Conservation (phyloP, 2,329 filamentous ascomycete genomes). For the Arachnomyces sp. region DNA sequence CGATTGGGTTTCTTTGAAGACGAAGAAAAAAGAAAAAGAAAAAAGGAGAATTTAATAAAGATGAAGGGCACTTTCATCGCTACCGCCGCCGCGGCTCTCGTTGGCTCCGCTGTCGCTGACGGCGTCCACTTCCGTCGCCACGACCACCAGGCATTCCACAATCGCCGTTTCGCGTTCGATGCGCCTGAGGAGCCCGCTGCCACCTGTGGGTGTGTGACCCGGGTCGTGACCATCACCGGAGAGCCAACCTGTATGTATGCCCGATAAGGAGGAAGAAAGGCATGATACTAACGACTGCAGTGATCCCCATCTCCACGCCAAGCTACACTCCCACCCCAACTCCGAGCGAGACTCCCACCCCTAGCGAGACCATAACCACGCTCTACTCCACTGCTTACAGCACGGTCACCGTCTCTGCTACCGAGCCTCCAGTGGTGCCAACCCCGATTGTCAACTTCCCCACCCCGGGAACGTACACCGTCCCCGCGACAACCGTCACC, state of each 20-base stretch:
- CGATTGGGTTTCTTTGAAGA: too few relatives aligned
- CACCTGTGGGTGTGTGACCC: constrained; percentile 64
- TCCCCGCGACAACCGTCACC: constrained; percentile 64
- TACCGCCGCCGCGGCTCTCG: constrained; percentile 49
- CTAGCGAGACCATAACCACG: constrained; percentile 25
- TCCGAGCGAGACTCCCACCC: constrained; percentile 14
- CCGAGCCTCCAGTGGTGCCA: constrained; percentile 30
- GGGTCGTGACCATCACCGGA: constrained; percentile 64
- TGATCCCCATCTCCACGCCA: constrained; percentile 33
- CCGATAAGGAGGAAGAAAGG: too few relatives aligned
- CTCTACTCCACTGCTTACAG: constrained; percentile 31
- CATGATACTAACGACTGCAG: constrained; percentile 24
- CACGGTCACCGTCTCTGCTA: constrained; percentile 28
- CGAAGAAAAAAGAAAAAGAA: too few relatives aligned
- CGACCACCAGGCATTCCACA: constrained; percentile 49
- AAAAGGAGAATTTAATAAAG: constrained; percentile 39
- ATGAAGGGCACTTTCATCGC: constrained; percentile 70
- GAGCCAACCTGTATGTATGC: constrained; percentile 51
- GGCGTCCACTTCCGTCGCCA: constrained; percentile 51
- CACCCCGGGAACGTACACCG: constrained; percentile 66
- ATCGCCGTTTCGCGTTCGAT: constrained; percentile 42
- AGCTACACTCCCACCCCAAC: constrained; percentile 17
- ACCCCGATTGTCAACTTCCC: constrained; percentile 49
- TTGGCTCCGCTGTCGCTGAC: constrained; percentile 50
- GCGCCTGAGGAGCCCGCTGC: constrained; percentile 8